Conservation (phyloP, 2,329 filamentous ascomycete genomes). For the Trichophyton verrucosum region DNA sequence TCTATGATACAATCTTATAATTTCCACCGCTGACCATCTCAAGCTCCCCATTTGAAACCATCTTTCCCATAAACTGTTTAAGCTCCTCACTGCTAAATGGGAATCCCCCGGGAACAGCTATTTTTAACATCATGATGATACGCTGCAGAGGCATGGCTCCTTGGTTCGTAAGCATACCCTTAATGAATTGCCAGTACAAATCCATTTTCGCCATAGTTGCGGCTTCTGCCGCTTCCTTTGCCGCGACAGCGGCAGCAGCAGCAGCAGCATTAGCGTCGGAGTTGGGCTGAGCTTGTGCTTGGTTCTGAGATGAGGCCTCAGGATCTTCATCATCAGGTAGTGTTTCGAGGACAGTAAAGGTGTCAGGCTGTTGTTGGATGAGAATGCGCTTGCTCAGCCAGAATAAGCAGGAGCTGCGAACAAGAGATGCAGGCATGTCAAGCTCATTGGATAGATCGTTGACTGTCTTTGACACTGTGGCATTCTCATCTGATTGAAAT, state of each 20-base stretch:
- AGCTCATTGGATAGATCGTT: slow-evolving; percentile 38
- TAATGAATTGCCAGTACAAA: slow-evolving; percentile 83
- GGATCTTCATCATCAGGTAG: slow-evolving; percentile 28
- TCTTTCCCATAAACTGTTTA: slow-evolving; percentile 62
- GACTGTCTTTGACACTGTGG: slow-evolving; percentile 28
- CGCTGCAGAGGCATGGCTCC: slow-evolving; percentile 67
- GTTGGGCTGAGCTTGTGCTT: slow-evolving; percentile 5
- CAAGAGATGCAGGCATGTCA: slow-evolving; percentile 43
- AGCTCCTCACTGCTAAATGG: slow-evolving; percentile 83
- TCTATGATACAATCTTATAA: slow-evolving; percentile 41
- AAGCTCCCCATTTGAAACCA: slow-evolving; percentile 60
- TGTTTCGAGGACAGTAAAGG: slow-evolving; percentile 46
- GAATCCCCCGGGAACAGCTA: slow-evolving; percentile 78
- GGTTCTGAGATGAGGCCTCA: slow-evolving; percentile 14
- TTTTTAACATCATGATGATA: slow-evolving; percentile 91
- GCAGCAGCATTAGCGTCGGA: slow-evolving; percentile 24
- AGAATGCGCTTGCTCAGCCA: slow-evolving; percentile 50
- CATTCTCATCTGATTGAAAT: slow-evolving; percentile 47
- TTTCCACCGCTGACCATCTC: slow-evolving; percentile 55
- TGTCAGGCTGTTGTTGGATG: slow-evolving; percentile 35
- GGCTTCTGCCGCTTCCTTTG: slow-evolving; percentile 38
- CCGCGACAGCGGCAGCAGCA: slow-evolving; percentile 29
- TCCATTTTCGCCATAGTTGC: slow-evolving; percentile 55
- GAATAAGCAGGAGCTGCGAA: slow-evolving; percentile 49
- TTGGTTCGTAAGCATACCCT: slow-evolving; percentile 90